Conservation (phyloP, 768 basidiomycete genomes). For the Cantharellus cinnabarinus region DNA sequence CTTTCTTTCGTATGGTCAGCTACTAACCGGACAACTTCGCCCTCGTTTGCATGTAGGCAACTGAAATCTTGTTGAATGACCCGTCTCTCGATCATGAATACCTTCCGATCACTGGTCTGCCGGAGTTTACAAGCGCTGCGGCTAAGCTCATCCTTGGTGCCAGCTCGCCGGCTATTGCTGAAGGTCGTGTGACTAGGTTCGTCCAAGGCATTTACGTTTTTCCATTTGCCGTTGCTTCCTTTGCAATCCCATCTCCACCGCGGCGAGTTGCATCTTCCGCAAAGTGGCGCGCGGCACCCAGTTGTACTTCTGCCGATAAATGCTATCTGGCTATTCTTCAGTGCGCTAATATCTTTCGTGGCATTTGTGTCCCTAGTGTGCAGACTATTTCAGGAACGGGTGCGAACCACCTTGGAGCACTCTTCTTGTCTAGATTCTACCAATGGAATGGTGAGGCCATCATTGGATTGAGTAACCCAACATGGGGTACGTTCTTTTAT, state of each 20-base stretch:
- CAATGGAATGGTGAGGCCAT: slow-evolving; percentile 41
- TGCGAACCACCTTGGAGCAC: slow-evolving; percentile 79
- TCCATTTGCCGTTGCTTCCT: background rate
- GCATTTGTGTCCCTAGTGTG: slow-evolving; percentile 22
- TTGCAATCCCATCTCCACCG: background rate
- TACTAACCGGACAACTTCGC: background rate
- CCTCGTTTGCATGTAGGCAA: slow-evolving; percentile 31
- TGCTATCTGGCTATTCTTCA: background rate
- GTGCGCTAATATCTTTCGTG: background rate
- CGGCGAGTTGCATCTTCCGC: background rate
- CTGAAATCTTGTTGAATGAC: slow-evolving; percentile 44
- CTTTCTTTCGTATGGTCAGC: slow-evolving; percentile 2
- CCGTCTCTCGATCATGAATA: slow-evolving; percentile 76
- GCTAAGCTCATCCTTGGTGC: slow-evolving; percentile 63
- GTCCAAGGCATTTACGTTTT: background rate
- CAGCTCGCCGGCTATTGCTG: slow-evolving; percentile 48
- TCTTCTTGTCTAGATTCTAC: slow-evolving; percentile 76
- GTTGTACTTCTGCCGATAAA: background rate
- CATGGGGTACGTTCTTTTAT: slow-evolving; percentile 52
- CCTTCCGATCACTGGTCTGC: slow-evolving; percentile 73
- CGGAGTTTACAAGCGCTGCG: slow-evolving; percentile 62
- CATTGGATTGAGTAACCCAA: slow-evolving; percentile 77
- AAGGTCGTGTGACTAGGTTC: slow-evolving; percentile 40
- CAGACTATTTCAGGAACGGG: slow-evolving; percentile 95
- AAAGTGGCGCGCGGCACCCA: background rate